These are phyloP conservation scores for Cystobasidium tubakii DNA, from an alignment of 768 basidiomycete species.

Conservation along the genomic window DNA sequence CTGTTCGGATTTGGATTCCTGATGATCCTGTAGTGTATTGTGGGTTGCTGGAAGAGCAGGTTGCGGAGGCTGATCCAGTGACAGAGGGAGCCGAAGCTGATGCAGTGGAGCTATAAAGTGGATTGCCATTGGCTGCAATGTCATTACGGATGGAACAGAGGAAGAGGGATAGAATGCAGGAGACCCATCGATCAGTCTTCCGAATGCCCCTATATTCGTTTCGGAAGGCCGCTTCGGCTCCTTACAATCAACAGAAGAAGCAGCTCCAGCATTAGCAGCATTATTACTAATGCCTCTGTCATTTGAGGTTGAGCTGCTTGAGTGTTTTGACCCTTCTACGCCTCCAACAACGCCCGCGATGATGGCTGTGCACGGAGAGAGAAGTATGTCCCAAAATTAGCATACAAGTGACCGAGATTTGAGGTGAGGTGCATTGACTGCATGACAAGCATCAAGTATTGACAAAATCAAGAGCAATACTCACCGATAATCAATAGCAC, in stretches of 20 bases:
- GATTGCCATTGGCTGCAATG: constrained; percentile 42
- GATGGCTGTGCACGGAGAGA: constrained; percentile 18
- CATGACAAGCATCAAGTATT: too few relatives aligned
- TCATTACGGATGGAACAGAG: not conserved
- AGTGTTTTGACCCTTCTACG: constrained; percentile 9
- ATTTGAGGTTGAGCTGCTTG: not conserved
- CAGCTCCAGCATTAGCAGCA: constrained; percentile 10
- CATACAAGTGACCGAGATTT: not conserved
- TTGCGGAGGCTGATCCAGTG: constrained; percentile 50
- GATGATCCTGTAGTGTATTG: constrained; percentile 54
- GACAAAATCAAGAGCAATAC: too few relatives aligned
- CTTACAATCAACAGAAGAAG: constrained; percentile 16
- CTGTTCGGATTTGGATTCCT: constrained; percentile 57
- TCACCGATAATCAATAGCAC: constrained; percentile 14
- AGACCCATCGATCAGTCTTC: not conserved
- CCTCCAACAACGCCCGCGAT: constrained; percentile 22
- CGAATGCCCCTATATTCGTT: not conserved
- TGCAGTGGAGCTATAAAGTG: constrained; percentile 57
- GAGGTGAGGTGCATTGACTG: not conserved
- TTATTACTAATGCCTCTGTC: constrained; percentile 23
- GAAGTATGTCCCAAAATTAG: constrained; percentile 8
- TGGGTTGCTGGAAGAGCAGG: constrained; percentile 76
- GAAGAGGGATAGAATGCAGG: not conserved
- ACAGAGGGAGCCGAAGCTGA: constrained; percentile 53
- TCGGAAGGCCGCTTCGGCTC: not conserved